Evolutionary conservation across 2,329 filamentous ascomycete species (phyloP), one percentile per base, ranked within the genome.

Genomic region (Colletotrichum eremochloae): DNA sequence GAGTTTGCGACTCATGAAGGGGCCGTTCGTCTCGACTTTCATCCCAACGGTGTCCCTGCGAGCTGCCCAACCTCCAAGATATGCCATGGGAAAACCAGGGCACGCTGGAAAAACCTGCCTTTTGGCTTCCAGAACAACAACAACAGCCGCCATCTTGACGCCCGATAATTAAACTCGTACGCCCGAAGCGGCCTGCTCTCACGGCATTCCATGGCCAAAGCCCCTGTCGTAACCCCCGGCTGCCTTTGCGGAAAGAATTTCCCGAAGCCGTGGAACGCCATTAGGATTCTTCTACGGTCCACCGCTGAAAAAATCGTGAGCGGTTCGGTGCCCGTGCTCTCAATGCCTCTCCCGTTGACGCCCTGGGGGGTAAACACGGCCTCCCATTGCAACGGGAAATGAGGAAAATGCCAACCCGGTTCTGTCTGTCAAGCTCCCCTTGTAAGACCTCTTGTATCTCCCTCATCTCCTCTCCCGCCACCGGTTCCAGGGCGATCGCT

Each of bases 11-110:
- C 53, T 72, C 69, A 69, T 61, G 64, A 58, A 61, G 53, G 44
- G 46, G 42, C 36, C 57, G 69, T 69, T 72, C 69, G 64, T 72
- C 69, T 72, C 69, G 63, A 58, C 44, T 69, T 50, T 60, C 31
- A 31, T 64, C 69, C 69, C 66, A 69, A 72, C 69, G 69, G 55
- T 72, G 53, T 42, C 69, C 69, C 66, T 69, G 69, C 60, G 65
- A 70, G 52, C 14, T 55, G 69, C 69, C 69, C 69, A 64, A 72
- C 53, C 52, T 55, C 38, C 33, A 57, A 38, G 36, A 29, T 20
- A 1, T 46, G 29, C 62, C 33, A 60, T 15, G 42, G 52, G 12
- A 40, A n/a, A 24, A 40, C 53, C 50, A 63, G 36, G 53, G 33
- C 46, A 55, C 42, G n/a, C 12, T 38, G n/a, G 52, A 42, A 50